Evolutionary conservation across 2,329 filamentous ascomycete species (phyloP), one percentile per base, ranked within the genome.

Genomic region (Pleurostoma richardsiae): DNA sequence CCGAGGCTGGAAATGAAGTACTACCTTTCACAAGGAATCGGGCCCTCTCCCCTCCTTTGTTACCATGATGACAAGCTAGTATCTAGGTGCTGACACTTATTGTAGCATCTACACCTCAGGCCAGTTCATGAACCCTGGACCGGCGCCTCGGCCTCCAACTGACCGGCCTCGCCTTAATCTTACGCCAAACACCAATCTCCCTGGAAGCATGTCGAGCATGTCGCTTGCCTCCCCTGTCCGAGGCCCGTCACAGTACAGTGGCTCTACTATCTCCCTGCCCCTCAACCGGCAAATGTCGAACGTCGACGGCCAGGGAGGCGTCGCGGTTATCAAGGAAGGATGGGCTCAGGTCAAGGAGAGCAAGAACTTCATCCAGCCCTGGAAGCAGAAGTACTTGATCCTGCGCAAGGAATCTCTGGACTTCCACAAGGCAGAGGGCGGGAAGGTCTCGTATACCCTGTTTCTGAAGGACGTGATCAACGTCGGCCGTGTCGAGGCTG

Each of bases 51-150:
- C 19, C 19, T 19, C 19, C 19, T 19, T 2, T 19, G 19, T 19
- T 19, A 19, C 19, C 19, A 19, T 19, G 19, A 19, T 19, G 19
- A 19, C 19, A 19, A 19, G 19, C 19, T 19, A 19, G 19, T 19
- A 19, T 19, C 19, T 19, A 19, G 19, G 19, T 19, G 19, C 19
- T 19, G 19, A 19, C 19, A 19, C 33, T 30, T 29, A 29, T 39
- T 39, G 51, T 59, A 83, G 78, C 62, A 67, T 77, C 57, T 85
- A 83, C 61, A 70, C 77, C 39, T 71, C 73, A 54, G 79, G 76
- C 59, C 80, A 83, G 67, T 97, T 97, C 73, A 95, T 97, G 88
- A 97, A 97, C 68, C 90, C 94, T 52, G 90, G 94, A 54, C 92
- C 94, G 58, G 92, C 94, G 56, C 94, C 94, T 55, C 86, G 88